Base-by-base conservation (phyloP, 371 early-diverging fungal genomes). In the Chytridiales sp. region DNA sequence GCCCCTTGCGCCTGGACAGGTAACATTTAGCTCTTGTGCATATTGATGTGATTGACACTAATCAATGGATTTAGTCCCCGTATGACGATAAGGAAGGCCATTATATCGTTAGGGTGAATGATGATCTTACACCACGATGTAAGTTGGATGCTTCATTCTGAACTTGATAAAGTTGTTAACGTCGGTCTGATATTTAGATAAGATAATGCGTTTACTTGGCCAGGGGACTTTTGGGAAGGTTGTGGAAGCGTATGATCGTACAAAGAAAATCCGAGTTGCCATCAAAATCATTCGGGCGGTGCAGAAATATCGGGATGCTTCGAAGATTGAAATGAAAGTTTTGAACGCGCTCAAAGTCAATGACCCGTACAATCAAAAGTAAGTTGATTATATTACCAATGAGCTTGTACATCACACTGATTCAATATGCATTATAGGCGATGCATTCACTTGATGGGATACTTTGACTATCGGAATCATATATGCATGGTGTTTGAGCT, bases 161-260 rank as follows among this genome's bases (percentile, higher is more conserved):
- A 43, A 55, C 15, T 35, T 5, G 52, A 17, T 66, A 17, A 64
- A 3, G 9, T 50, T n/a, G 9, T 56, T 40, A 27, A 21, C 40
- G 38, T 26, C 27, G 21, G 15, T n/a, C 19, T 42, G 15, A 13
- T 17, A 27, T 71, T 47, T 66, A 90, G 90, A 90, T 74, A 82
- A 85, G 70, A 91, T 96, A 60, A 75, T 89, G 63, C 72, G 83
- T 13, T 68, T 91, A 38, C 73, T 97, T 5, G 98, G 98, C 2
- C 96, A 96, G 76, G 98, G 98, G 15, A 97, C 98, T 0, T 97
- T 95, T 81, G 98, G 98, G 54, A 93, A 92, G 68, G 98, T 97
- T 13, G 89, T 92, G 26, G 87, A 93, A 67, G 93, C 92, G 59
- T 85, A 73, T 49, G 97, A 96, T 67, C 70, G 79, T 21, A 51